Evolutionary conservation across 2,329 filamentous ascomycete genomes (phyloP), one percentile per base, ranked within the genome.

Genomic region (Xylogone sp.): DNA sequence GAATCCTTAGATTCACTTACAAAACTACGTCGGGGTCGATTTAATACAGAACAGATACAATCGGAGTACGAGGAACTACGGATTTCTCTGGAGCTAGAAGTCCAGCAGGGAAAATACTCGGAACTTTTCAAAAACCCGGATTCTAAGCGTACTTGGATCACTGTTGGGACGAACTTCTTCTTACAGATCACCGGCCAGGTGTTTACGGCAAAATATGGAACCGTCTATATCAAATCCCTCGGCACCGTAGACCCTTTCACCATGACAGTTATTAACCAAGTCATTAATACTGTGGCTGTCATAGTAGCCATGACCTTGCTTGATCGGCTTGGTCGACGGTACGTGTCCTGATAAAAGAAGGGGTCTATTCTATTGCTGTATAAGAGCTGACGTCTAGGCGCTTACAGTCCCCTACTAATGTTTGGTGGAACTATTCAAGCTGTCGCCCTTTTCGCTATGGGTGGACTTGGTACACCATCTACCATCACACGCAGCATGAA

Each of bases 1-100:
- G 72, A 83, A 56, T 80, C 79, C 0, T 66, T 76, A n/a, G 65
- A 71, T 4, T 74, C 78, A 3, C 72, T 87, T n/a, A 16, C n/a
- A 9, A 12, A 39, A 54, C 44, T 24, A 44, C 39, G 42, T 49
- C 54, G 48, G 54, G 55, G 51, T 22, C 49, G 42, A 53, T 56
- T 56, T 53, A 60, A 18, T 51, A 45, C 44, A 18, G 48, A 27
- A 3, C 42, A 50, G 22, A 50, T 50, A n/a, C n/a, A n/a, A n/a
- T n/a, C n/a, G n/a, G n/a, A n/a, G n/a, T n/a, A n/a, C n/a, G n/a
- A n/a, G n/a, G n/a, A n/a, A n/a, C n/a, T n/a, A n/a, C n/a, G n/a
- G n/a, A n/a, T n/a, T n/a, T n/a, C n/a, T n/a, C n/a, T n/a, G n/a
- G n/a, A n/a, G 5, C 24, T 27, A 27, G 24, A 5, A 27, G 24